Evolutionary conservation across 1,284 basidiomycete species (phyloP), one percentile per base, ranked within the genome.

Genomic region (Termitomyces sp.): DNA sequence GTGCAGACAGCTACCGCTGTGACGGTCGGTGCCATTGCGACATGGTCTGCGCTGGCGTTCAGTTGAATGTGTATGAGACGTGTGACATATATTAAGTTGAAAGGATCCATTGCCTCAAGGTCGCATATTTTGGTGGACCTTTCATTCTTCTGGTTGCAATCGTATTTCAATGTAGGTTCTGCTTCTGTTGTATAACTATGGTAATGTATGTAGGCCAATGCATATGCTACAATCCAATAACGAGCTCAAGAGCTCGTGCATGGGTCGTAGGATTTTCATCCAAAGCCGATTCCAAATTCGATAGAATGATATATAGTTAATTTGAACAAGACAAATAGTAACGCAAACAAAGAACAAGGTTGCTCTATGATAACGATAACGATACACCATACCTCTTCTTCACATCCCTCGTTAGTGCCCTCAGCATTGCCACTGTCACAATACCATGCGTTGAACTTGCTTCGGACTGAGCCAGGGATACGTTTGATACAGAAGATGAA

Each of bases 41-140:
- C 84, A 0, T 88, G 86, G 86, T 78, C 81, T 28, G 83, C 83
- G 21, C 69, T 88, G 55, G 85, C 85, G 1, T 88, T 83, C 64
- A 75, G 73, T 57, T 83, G 58, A 76, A 55, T 28, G 7, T 19
- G 15, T 48, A 15, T 34, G 31, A 36, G 26, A 13, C 7, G 34
- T 38, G 47, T 38, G 24, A 17, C 19, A 7, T 13, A 19, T 34
- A 30, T 12, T 33, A 19, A 46, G 31, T 28, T 17, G n/a, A 17
- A 13, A 13, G 47, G 34, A 38, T n/a, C 8, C 15, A 17, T 26
- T 38, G 10, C 6, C 17, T 10, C 19, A 21, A 19, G 24, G 6
- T 15, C 8, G 21, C 26, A 33, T 36, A 33, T 21, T 8, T 46
- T n/a, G n/a, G n/a, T n/a, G 31, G 31, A 31, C n/a, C 5, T n/a